phyloP scores from a whole-genome alignment of 805 yeast species.

The Metschnikowia noctiluminum region DNA sequence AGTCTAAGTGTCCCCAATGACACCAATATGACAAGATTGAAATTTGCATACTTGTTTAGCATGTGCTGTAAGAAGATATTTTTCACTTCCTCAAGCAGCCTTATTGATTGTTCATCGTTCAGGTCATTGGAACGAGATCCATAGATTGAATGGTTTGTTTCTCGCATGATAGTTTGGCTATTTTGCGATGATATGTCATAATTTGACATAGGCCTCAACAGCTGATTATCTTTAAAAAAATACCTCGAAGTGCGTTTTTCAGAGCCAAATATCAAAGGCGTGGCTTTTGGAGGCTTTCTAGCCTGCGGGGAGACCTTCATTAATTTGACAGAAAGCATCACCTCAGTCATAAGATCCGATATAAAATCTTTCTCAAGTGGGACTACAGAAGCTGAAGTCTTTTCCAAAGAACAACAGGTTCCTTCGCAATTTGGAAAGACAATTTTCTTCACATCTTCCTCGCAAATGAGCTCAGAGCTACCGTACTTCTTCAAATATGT shows the following conservation, averaged over 20 bases:
- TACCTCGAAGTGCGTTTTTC: slow-evolving; percentile 11
- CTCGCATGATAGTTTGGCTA: background rate
- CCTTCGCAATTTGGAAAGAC: slow-evolving; percentile 16
- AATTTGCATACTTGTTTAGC: slow-evolving; percentile 20
- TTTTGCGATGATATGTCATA: background rate
- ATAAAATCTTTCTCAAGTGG: slow-evolving; percentile 11
- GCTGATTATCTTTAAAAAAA: slow-evolving; percentile 10
- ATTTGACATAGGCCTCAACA: slow-evolving; percentile 9
- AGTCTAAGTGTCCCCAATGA: slow-evolving; percentile 35
- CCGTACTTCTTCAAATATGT: background rate
- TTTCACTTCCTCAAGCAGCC: slow-evolving; percentile 24
- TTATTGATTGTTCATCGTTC: background rate
- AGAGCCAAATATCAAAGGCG: slow-evolving; percentile 4
- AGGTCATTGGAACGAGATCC: too few relatives aligned
- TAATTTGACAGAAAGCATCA: slow-evolving; percentile 13
- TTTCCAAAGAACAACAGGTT: slow-evolving; percentile 4
- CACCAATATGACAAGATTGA: slow-evolving; percentile 26
- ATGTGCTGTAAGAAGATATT: slow-evolving; percentile 28
- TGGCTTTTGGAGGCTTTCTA: background rate
- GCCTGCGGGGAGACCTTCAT: background rate
- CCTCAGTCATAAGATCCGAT: slow-evolving; percentile 10
- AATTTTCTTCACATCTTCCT: background rate
- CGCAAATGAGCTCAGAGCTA: background rate
- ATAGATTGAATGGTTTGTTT: background rate
- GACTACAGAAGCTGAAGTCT: background rate